Conservation (phyloP, 331 rosid genomes). For the Acacia pycnantha region DNA sequence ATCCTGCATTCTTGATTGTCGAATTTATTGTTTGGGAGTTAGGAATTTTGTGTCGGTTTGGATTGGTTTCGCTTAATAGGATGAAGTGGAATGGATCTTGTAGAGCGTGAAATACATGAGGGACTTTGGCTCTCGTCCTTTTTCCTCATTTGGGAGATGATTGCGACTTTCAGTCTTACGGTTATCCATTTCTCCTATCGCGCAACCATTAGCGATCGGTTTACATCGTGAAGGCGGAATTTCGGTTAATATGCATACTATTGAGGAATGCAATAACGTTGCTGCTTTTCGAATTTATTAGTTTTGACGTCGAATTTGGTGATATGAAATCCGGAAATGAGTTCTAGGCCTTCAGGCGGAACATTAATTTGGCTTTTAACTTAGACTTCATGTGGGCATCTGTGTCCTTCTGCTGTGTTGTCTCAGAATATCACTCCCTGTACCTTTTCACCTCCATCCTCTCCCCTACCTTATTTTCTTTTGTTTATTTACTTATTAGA, state of each 20-base stretch:
- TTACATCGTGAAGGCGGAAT: background rate
- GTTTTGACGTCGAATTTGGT: background rate
- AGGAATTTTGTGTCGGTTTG: conserved; percentile 8
- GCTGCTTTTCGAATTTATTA: background rate
- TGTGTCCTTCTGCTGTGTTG: background rate
- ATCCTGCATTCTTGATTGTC: conserved; percentile 12
- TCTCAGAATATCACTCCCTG: background rate
- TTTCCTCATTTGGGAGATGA: background rate
- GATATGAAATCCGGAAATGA: background rate
- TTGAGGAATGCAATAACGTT: background rate
- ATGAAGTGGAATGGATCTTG: conserved; percentile 17
- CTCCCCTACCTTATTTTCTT: background rate
- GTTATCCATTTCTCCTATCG: background rate
- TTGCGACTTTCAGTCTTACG: background rate
- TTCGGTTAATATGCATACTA: background rate
- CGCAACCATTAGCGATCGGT: background rate
- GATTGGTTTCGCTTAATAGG: background rate
- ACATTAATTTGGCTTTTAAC: background rate
- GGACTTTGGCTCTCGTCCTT: background rate
- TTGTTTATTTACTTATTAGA: background rate
- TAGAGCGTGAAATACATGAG: background rate
- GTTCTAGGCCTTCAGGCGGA: background rate
- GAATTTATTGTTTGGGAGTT: conserved; percentile 1
- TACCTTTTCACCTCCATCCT: background rate
- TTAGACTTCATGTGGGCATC: background rate